Conservation (phyloP, 139 green algal genomes). For the Coelastrella sp. region DNA sequence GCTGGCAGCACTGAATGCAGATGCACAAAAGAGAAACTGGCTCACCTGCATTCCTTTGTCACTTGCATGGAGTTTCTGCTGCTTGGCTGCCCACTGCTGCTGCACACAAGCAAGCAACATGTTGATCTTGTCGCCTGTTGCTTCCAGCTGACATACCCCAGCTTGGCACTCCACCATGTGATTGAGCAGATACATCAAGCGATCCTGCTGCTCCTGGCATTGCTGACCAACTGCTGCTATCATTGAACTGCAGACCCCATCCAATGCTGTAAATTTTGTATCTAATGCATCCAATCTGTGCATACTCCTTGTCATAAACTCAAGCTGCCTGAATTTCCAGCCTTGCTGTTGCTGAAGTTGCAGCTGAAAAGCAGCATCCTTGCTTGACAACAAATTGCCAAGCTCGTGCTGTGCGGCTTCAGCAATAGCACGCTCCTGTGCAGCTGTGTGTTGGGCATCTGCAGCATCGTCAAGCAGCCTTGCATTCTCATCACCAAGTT, state of each 20-base stretch:
- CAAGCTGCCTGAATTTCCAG: constrained; percentile 20
- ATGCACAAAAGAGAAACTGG: too few relatives aligned
- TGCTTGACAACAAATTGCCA: background rate
- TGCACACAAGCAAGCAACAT: background rate
- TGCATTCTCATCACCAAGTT: background rate
- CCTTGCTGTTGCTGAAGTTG: background rate
- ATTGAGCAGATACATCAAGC: background rate
- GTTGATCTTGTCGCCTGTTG: background rate
- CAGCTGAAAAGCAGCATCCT: constrained; percentile 1
- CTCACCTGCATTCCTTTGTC: constrained; percentile 39
- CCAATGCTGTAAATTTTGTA: background rate
- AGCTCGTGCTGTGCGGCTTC: constrained; percentile 20
- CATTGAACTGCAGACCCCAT: constrained; percentile 1
- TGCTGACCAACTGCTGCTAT: constrained; percentile 15
- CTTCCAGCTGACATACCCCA: background rate
- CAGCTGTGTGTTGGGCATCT: constrained; percentile 13
- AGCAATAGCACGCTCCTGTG: background rate
- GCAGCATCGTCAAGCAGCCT: background rate
- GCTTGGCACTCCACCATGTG: background rate
- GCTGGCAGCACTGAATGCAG: too few relatives aligned
- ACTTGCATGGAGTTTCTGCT: constrained; percentile 17
- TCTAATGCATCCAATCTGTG: background rate
- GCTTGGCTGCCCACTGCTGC: constrained; percentile 19
- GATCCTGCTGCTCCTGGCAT: constrained; percentile 5
- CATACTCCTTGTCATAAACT: background rate